Conservation (phyloP, 176 grass and related monocot genomes). For the Carex scoparia region DNA sequence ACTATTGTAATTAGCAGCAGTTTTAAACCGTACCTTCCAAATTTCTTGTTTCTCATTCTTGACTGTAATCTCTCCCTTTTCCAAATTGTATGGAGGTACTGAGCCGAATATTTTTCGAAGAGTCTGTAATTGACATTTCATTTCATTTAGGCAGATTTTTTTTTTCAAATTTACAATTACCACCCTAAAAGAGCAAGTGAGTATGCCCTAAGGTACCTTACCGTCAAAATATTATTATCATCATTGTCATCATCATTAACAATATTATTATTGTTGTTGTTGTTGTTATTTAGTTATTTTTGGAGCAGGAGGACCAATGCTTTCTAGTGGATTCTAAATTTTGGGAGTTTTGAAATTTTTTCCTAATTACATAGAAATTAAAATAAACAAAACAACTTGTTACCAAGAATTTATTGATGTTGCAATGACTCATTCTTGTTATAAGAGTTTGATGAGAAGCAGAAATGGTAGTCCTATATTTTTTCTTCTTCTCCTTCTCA, state of each 20-base stretch:
- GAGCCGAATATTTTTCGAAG: constrained; percentile 13
- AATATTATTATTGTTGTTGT: too few species aligned
- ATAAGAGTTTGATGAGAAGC: constrained; percentile 7
- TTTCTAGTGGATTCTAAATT: not conserved
- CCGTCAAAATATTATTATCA: too few species aligned
- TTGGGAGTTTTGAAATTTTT: too few species aligned
- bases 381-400: not conserved
- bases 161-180: not conserved
- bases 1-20: not conserved
- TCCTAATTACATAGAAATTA: not conserved
- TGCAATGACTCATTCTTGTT: not conserved
- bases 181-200: too few species aligned
- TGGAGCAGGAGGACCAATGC: not conserved
- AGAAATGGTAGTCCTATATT: not conserved
- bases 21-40: constrained; percentile 8
- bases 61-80: not conserved
- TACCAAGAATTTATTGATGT: constrained; percentile 20
- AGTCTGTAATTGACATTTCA: not conserved
- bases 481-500: not conserved
- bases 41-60: constrained; percentile 15
- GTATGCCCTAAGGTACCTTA: too few species aligned
- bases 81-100: not conserved
- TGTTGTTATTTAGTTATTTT: not conserved
- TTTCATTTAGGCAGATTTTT: not conserved
- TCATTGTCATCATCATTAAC: too few species aligned